A percentile compares a stretch with the other conserved stretches of the same genome.
phyloP scores from a whole-genome alignment of 148 eudicot species.

The Oxyria digyna region DNA sequence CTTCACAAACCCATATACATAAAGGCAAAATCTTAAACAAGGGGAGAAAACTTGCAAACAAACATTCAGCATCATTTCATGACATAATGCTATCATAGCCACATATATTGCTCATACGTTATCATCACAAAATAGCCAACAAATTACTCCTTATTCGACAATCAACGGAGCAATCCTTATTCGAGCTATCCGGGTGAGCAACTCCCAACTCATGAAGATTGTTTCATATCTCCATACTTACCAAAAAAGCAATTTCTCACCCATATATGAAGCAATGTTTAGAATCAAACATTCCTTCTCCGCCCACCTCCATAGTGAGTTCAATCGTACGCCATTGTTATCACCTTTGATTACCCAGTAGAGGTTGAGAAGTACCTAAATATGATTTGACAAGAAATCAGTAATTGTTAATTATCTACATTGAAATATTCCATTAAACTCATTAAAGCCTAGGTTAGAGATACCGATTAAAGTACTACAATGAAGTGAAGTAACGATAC shows the following conservation, averaged over 20 bases:
- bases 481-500: slow-evolving; percentile 10
- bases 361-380: slow-evolving; percentile 1
- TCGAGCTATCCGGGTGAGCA: background rate
- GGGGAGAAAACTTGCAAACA: background rate
- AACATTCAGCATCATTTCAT: background rate
- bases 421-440: too few relatives aligned
- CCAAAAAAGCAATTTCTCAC: background rate
- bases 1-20: background rate
- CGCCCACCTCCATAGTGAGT: background rate
- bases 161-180: background rate
- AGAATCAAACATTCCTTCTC: background rate
- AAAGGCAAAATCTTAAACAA: background rate
- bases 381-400: background rate
- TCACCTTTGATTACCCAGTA: slow-evolving; percentile 2
- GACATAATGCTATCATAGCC: background rate
- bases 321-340: background rate
- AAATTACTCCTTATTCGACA: background rate
- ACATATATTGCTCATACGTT: background rate
- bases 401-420: background rate
- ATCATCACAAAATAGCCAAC: background rate
- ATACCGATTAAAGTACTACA: background rate
- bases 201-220: background rate
- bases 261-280: background rate
- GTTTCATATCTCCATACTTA: background rate
- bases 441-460: background rate